Conservation (phyloP, 2,329 filamentous ascomycete genomes). For the Ophiostoma triangulosporum region DNA sequence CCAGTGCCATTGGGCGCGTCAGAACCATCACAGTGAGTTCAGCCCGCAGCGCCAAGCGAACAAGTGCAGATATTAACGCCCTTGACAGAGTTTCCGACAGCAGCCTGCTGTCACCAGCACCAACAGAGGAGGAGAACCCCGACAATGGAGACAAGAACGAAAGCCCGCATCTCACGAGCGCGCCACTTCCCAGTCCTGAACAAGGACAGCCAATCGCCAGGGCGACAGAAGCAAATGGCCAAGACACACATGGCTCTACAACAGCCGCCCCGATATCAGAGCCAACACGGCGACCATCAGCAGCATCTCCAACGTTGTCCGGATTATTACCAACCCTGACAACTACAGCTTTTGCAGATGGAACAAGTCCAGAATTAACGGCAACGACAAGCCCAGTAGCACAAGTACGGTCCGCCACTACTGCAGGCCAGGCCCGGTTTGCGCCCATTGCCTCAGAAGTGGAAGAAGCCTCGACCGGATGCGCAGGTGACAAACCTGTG, state of each 20-base stretch:
- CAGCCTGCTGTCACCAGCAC: slow-evolving; percentile 47
- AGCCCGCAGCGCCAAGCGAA: too few species aligned
- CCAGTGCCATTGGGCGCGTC: not conserved
- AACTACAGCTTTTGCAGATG: too few species aligned
- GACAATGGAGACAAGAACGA: slow-evolving; percentile 14
- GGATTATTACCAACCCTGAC: too few species aligned
- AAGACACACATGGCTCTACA: too few species aligned
- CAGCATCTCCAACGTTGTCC: too few species aligned
- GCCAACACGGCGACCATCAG: too few species aligned
- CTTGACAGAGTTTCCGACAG: slow-evolving; percentile 12
- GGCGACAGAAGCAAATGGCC: too few species aligned
- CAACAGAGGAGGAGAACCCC: slow-evolving; percentile 47
- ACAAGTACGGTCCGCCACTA: not conserved
- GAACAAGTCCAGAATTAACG: not conserved
- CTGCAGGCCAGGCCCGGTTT: not conserved
- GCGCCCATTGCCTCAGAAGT: not conserved
- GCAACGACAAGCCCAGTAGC: not conserved
- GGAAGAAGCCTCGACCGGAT: not conserved
- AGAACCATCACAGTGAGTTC: not conserved
- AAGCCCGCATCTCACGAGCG: not conserved
- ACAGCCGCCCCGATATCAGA: too few species aligned
- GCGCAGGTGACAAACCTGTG: too few species aligned
- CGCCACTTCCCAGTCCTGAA: too few species aligned
- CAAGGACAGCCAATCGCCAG: not conserved
- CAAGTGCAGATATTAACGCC: not conserved